Percentiles rank a stretch among this genome's conserved stretches.
Conservation (phyloP, 2,329 filamentous ascomycete species). For the Hymenoscyphus fraxineus region DNA sequence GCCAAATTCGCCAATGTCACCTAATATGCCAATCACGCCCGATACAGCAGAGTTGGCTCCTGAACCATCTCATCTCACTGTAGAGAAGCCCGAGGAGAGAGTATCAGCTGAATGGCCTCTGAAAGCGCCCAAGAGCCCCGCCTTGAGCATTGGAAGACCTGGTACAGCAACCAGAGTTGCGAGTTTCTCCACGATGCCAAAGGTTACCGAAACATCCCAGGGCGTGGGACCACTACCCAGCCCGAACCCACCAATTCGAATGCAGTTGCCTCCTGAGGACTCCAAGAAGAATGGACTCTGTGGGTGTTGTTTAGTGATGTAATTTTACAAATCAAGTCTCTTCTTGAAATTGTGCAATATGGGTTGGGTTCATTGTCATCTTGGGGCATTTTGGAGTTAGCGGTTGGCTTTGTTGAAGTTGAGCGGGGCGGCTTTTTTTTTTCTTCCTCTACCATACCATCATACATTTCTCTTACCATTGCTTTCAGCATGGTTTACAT, state of each 20-base stretch:
- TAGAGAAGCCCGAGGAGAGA: not conserved
- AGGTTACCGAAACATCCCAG: slow-evolving; percentile 39
- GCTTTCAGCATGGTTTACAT: not conserved
- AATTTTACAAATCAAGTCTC: slow-evolving; percentile 20
- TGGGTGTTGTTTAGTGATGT: slow-evolving; percentile 52
- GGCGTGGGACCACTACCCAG: slow-evolving; percentile 25
- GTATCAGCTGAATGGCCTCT: slow-evolving; percentile 58
- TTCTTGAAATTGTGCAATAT: not conserved
- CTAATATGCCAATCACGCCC: slow-evolving; percentile 31
- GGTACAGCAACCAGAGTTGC: slow-evolving; percentile 37
- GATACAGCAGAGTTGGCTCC: slow-evolving; percentile 34
- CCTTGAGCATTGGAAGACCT: slow-evolving; percentile 43
- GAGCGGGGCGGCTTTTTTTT: not conserved
- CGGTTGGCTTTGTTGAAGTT: not conserved
- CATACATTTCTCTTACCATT: not conserved
- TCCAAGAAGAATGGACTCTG: slow-evolving; percentile 43
- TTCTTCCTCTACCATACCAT: not conserved
- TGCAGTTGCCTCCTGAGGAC: slow-evolving; percentile 53
- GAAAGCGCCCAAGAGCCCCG: slow-evolving; percentile 46
- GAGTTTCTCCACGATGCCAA: slow-evolving; percentile 47
- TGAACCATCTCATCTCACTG: not conserved
- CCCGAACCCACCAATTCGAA: slow-evolving; percentile 43
- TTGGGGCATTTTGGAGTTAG: not conserved
- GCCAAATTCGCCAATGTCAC: slow-evolving; percentile 17
- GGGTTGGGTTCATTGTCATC: not conserved